These are phyloP conservation scores for Bocquillonia castaneifolia DNA, from an alignment of 441 rosid species.

Conservation along the genomic window DNA sequence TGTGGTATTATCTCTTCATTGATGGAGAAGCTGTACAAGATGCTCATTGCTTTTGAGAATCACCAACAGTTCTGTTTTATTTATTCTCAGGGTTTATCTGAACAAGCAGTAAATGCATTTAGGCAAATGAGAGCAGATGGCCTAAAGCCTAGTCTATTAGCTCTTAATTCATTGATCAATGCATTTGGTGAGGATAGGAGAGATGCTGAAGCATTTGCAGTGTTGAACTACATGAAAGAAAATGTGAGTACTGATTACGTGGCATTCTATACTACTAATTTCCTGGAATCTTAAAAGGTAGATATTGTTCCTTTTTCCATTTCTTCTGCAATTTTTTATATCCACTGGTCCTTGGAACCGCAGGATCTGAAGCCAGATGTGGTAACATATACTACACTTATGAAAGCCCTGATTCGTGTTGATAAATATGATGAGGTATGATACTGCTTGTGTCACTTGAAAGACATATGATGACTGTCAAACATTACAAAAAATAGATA, in stretches of 20 bases:
- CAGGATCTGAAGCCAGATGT: slow-evolving; percentile 90
- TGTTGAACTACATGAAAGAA: slow-evolving; percentile 89
- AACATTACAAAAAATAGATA: background rate
- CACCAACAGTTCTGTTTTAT: slow-evolving; percentile 15
- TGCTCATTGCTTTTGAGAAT: background rate
- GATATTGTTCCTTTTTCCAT: background rate
- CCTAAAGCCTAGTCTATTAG: slow-evolving; percentile 72
- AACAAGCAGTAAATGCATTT: slow-evolving; percentile 80
- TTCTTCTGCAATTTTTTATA: background rate
- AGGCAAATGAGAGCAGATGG: slow-evolving; percentile 86
- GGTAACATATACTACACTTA: slow-evolving; percentile 85
- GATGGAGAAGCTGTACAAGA: background rate
- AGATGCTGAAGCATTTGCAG: slow-evolving; percentile 92
- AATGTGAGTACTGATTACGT: slow-evolving; percentile 40
- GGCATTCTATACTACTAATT: background rate
- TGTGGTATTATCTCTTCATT: background rate
- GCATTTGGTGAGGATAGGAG: slow-evolving; percentile 97
- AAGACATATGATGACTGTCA: background rate
- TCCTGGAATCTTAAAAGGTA: background rate
- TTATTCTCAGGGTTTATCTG: slow-evolving; percentile 78
- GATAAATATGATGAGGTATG: slow-evolving; percentile 81
- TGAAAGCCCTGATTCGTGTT: slow-evolving; percentile 88
- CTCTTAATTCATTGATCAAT: slow-evolving; percentile 89
- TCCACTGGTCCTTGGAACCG: slow-evolving; percentile 26
- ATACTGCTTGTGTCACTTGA: background rate